Evolutionary conservation across 306 rosid genomes (phyloP).

Genomic region (Acacia confusa): DNA sequence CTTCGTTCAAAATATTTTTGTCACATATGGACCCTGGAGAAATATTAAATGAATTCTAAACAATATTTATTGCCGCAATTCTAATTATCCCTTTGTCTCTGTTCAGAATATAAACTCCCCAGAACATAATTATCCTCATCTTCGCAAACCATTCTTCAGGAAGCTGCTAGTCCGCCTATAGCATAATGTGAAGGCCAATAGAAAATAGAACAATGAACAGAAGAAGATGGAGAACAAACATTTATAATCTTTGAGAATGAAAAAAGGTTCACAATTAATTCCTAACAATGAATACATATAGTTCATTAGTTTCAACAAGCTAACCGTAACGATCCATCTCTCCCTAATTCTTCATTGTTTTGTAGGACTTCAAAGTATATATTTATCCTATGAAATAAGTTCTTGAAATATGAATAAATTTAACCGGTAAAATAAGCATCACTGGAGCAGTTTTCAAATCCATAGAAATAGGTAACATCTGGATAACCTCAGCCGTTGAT

Average conservation of each 20-base stretch:
- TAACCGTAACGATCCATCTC: neutral
- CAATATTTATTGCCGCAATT: neutral
- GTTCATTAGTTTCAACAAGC: neutral
- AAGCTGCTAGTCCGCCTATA: neutral
- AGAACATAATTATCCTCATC: neutral
- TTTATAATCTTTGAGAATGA: neutral
- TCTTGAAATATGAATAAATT: slow-evolving; percentile 8
- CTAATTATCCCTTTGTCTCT: neutral
- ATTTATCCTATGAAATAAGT: neutral
- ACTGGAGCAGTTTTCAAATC: neutral
- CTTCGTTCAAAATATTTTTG: too few relatives aligned
- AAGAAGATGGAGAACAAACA: neutral
- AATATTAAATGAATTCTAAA: too few relatives aligned
- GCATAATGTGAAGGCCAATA: neutral
- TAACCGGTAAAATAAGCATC: slow-evolving; percentile 21
- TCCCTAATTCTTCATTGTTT: neutral
- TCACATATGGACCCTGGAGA: too few relatives aligned
- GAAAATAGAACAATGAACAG: neutral
- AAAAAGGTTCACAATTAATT: neutral
- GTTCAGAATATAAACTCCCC: neutral
- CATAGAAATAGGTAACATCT: neutral
- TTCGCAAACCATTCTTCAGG: neutral
- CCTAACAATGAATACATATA: neutral
- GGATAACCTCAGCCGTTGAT: slow-evolving; percentile 31
- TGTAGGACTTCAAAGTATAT: slow-evolving; percentile 4